These are phyloP conservation scores for Entophlyctis helioformis DNA, from an alignment of 192 early-diverging fungal species.

Conservation along the genomic window DNA sequence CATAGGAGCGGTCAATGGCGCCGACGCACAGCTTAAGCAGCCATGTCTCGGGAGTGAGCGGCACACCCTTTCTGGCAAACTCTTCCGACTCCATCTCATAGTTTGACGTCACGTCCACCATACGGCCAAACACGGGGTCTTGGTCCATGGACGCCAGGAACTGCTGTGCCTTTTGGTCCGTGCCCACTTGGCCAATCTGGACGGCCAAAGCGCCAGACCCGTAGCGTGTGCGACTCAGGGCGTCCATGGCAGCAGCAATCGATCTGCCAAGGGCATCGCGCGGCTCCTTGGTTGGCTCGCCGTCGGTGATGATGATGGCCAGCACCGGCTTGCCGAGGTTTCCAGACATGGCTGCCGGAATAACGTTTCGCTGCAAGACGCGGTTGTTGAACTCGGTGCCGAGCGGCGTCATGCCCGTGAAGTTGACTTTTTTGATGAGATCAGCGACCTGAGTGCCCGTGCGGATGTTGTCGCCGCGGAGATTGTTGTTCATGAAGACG, in stretches of 20 bases:
- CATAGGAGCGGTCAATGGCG: no score
- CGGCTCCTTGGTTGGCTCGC: constrained; percentile 13
- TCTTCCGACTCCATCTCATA: constrained; percentile 17
- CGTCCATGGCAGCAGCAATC: constrained; percentile 5
- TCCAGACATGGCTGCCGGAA: constrained; percentile 1
- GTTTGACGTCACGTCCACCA: constrained; percentile 12
- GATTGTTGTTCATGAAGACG: constrained; percentile 15
- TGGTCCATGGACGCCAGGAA: constrained; percentile 10
- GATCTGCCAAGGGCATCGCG: constrained; percentile 4
- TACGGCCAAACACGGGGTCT: constrained; percentile 10
- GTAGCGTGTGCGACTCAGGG: constrained; percentile 6
- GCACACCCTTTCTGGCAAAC: constrained; percentile 10
- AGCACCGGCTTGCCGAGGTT: no score
- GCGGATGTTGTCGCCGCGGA: constrained; percentile 13
- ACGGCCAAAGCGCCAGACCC: constrained; percentile 8
- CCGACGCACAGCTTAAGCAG: no score
- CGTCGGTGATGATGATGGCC: no score
- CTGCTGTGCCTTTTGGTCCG: constrained; percentile 12
- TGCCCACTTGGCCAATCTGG: constrained; percentile 18
- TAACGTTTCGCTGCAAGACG: constrained; percentile 11
- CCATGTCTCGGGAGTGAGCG: constrained; percentile 12
- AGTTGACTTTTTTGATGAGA: constrained; percentile 6
- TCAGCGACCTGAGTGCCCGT: constrained; percentile 3
- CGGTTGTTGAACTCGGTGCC: constrained; percentile 15
- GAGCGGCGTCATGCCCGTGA: constrained; percentile 17